phyloP scores from a whole-genome alignment of 495 filamentous ascomycete genomes.

The Neohortaea acidophila region DNA sequence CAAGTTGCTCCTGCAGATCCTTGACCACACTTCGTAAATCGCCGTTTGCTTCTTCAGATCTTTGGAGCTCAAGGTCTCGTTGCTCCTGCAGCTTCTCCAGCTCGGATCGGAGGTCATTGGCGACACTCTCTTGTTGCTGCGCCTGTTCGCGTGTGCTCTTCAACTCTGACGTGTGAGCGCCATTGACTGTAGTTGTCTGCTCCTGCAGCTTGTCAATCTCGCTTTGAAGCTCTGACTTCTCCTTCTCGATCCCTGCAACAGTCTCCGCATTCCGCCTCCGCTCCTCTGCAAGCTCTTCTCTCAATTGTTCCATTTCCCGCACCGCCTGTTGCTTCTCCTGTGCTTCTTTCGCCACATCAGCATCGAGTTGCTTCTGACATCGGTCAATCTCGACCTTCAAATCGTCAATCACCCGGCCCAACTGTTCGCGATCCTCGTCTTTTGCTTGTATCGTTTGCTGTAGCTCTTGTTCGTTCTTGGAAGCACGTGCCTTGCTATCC shows the following conservation, averaged over 20 bases:
- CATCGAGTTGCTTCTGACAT: constrained; percentile 14
- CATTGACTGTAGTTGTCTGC: not conserved
- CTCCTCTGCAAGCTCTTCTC: constrained; percentile 13
- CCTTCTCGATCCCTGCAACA: constrained; percentile 4
- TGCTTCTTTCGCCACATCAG: constrained; percentile 11
- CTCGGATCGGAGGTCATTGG: not conserved
- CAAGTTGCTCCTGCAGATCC: constrained; percentile 3
- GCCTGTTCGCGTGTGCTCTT: not conserved
- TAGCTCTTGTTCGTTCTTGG: constrained; percentile 10
- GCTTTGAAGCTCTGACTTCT: constrained; percentile 2
- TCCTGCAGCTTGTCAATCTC: constrained; percentile 5
- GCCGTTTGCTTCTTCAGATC: not conserved
- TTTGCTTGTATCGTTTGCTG: constrained; percentile 13
- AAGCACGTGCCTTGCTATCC: constrained; percentile 10
- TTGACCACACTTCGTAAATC: not conserved
- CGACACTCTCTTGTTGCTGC: not conserved
- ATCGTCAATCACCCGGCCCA: constrained; percentile 10
- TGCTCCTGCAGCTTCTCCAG: constrained; percentile 4
- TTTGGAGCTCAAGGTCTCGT: constrained; percentile 1
- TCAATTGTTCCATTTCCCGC: constrained; percentile 5
- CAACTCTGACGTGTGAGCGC: not conserved
- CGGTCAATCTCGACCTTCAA: constrained; percentile 16
- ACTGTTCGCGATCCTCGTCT: constrained; percentile 6
- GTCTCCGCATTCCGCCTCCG: not conserved
- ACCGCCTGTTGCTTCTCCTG: constrained; percentile 11